Base-by-base conservation (phyloP, 164 flowering plant species). In the Vitis rupestris region DNA sequence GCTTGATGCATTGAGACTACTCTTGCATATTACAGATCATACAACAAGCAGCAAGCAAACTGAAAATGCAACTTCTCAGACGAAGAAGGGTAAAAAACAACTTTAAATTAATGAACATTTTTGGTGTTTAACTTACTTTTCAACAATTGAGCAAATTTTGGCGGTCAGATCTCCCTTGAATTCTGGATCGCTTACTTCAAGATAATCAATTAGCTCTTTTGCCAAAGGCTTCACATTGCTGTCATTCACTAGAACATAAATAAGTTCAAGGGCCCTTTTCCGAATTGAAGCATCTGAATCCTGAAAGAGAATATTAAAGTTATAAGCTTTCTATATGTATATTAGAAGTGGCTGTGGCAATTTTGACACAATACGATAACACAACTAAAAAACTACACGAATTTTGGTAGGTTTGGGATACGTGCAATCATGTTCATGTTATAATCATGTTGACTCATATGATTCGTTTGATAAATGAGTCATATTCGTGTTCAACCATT, bases 231-330 rank as follows among this genome's bases (percentile, higher is more conserved):
- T 86, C 62, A 88, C 97, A 84, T 93, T 96, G 80, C 69, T 92
- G 71, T 92, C 98, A 82, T 96, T 96, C 70, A 93, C 91, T 47
- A 96, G 81, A 73, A 92, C 87, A 83, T 89, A 96, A 51, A 92
- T 82, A 69, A 93, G 98, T 74, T 93, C 99, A 78, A 96, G 95
- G 19, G 98, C 97, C 75, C 97, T 88, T 81, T 91, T 93, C 76
- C 97, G 88, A 68, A 96, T 93, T 55, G 99, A 96, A 80, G 98
- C 97, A 85, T 96, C 99, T 64, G 90, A 82, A 85, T 93, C 98
- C 99, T 96, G 89, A 74, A 78, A 71, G 57, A 27, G 59, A 73
- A 13, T 69, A 17, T 61, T 57, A 48, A 66, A 37, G 59, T 70
- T 56, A 79, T 10, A 64, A 55, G 59, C 63, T 55, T 70, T 50